phyloP scores from a whole-genome alignment of 306 rosid genomes.

The Fagus sylvatica region DNA sequence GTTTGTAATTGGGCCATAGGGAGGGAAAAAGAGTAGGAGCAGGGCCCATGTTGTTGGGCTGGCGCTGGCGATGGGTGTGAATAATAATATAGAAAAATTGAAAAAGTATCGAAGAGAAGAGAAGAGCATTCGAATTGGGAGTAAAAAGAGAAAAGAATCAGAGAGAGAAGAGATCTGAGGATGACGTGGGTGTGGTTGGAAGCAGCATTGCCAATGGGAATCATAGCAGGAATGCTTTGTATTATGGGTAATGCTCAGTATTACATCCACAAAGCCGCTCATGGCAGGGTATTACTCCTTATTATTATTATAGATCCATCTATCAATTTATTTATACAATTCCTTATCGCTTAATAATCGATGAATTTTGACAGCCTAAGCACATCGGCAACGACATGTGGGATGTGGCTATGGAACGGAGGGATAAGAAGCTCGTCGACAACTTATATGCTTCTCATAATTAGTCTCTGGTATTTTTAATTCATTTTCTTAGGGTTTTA shows the following conservation, averaged over 20 bases:
- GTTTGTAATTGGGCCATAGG: too few relatives aligned
- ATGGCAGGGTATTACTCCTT: constrained; percentile 63
- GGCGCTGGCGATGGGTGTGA: too few relatives aligned
- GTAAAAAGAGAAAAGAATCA: too few relatives aligned
- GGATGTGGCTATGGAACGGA: constrained; percentile 96
- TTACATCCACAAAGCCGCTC: constrained; percentile 79
- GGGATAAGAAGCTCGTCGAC: constrained; percentile 85
- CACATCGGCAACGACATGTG: constrained; percentile 89
- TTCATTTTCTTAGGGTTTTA: too few relatives aligned
- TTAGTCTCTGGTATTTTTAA: neutral
- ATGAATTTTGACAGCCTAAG: constrained; percentile 62
- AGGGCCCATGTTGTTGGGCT: too few relatives aligned
- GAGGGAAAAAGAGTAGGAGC: too few relatives aligned
- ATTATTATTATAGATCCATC: neutral
- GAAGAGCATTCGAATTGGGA: too few relatives aligned
- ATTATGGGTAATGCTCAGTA: constrained; percentile 88
- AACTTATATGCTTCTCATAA: constrained; percentile 30
- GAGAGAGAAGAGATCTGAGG: neutral
- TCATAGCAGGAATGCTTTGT: constrained; percentile 90
- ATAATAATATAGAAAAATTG: too few relatives aligned
- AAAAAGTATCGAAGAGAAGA: too few relatives aligned
- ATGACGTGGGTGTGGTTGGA: constrained; percentile 72
- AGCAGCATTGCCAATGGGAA: constrained; percentile 82
- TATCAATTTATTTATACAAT: too few relatives aligned
- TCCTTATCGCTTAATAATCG: neutral